These are phyloP conservation scores for Medicago lupulina DNA, from an alignment of 306 rosid genomes.

Conservation along the genomic window DNA sequence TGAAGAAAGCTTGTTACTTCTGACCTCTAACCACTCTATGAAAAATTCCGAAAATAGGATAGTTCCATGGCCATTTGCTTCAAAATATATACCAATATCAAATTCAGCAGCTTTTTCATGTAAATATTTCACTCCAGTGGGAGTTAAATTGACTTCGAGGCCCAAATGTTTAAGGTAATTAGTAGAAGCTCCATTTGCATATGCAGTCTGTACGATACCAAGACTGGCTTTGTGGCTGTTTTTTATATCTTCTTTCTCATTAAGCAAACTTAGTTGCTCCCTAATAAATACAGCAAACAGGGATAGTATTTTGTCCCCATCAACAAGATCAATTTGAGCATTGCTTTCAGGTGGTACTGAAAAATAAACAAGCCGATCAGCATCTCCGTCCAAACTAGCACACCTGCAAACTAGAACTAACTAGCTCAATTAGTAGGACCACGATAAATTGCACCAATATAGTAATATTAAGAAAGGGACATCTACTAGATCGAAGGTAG, in stretches of 20 bases:
- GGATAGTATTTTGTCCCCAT: slow-evolving; percentile 93
- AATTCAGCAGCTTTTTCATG: slow-evolving; percentile 83
- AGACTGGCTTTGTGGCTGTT: slow-evolving; percentile 55
- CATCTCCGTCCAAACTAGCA: slow-evolving; percentile 98
- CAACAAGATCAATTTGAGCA: slow-evolving; percentile 69
- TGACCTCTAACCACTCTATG: slow-evolving; percentile 60
- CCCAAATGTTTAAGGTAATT: slow-evolving; percentile 74
- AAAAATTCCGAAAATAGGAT: slow-evolving; percentile 77
- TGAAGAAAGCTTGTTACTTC: slow-evolving; percentile 52
- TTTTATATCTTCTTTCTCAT: slow-evolving; percentile 45
- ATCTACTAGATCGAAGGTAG: slow-evolving; percentile 32
- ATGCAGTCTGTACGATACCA: slow-evolving; percentile 92
- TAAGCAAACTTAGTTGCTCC: slow-evolving; percentile 77
- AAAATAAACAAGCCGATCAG: slow-evolving; percentile 92
- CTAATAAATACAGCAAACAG: slow-evolving; percentile 76
- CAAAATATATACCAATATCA: slow-evolving; percentile 93
- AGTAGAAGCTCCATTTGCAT: slow-evolving; percentile 95
- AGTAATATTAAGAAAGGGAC: neutral
- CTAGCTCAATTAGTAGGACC: slow-evolving; percentile 40
- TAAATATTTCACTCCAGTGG: slow-evolving; percentile 90
- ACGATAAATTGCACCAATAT: slow-evolving; percentile 28
- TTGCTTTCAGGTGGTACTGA: slow-evolving; percentile 59
- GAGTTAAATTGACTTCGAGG: slow-evolving; percentile 79
- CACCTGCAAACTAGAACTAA: slow-evolving; percentile 84
- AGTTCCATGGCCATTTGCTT: slow-evolving; percentile 99